Percentiles rank a stretch among this genome's conserved stretches.
These are phyloP conservation scores for Scopulariopsis brevicaulis DNA, from an alignment of 2,329 filamentous ascomycete species.

Conservation along the genomic window DNA sequence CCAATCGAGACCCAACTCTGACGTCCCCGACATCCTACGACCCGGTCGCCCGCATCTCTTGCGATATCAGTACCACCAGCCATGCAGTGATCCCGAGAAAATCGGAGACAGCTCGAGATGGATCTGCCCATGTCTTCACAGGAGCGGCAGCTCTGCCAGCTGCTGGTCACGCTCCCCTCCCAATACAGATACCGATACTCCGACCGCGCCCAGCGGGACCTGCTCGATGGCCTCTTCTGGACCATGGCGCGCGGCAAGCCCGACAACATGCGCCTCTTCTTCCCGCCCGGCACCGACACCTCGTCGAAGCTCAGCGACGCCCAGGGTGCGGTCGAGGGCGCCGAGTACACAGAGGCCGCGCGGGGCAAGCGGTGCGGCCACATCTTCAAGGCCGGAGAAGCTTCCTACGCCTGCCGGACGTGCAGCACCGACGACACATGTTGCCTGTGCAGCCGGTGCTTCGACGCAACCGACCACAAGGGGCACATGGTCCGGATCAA, in stretches of 20 bases:
- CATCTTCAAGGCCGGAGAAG: conserved; percentile 91
- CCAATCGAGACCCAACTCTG: not conserved
- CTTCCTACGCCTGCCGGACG: conserved; percentile 87
- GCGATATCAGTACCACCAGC: not conserved
- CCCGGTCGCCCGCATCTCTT: not conserved
- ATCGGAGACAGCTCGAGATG: conserved; percentile 23
- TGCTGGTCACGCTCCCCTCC: conserved; percentile 67
- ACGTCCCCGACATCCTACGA: not conserved
- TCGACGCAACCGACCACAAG: conserved; percentile 88
- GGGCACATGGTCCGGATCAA: conserved; percentile 85
- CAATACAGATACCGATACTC: conserved; percentile 67
- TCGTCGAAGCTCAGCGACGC: conserved; percentile 72
- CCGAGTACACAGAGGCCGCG: conserved; percentile 87
- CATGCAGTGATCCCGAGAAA: not conserved
- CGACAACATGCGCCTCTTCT: conserved; percentile 69
- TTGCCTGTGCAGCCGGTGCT: conserved; percentile 87
- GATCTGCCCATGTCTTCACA: conserved; percentile 46
- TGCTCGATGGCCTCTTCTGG: conserved; percentile 74
- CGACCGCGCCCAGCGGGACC: conserved; percentile 55
- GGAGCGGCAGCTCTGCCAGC: conserved; percentile 75
- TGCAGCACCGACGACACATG: conserved; percentile 93
- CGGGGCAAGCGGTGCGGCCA: conserved; percentile 92
- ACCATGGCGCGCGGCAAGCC: conserved; percentile 67
- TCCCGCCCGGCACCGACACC: conserved; percentile 62
- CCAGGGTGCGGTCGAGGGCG: conserved; percentile 85